Base-by-base conservation (phyloP, 495 filamentous ascomycete genomes). In the Penicillium verhagenii region DNA sequence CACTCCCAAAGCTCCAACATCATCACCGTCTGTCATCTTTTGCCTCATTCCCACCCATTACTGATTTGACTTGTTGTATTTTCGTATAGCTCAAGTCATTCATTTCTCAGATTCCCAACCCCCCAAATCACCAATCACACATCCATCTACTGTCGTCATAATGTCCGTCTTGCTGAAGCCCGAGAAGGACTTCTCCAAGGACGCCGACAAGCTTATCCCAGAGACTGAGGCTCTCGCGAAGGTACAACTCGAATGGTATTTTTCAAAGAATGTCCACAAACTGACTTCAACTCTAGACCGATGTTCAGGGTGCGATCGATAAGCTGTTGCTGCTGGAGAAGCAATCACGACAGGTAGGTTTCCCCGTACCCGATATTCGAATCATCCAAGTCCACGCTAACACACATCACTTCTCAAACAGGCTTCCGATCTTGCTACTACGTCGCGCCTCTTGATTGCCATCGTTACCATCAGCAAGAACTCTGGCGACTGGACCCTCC, bases 401-500 rank as follows among this genome's bases (percentile, higher is more conserved):
- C 50, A 35, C 9, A 7, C 1, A 20, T 16, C 11, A 14, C n/a
- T 19, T 38, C 40, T 16, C 29, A 23, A 50, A 47, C 56, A 96
- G 92, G 89, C 92, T 20, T 96, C 92, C 51, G 94, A 98, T 74
- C 84, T 98, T 45, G 86, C 94, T 38, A 96, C 94, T 13, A 97
- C 95, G 58, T 96, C 91, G 45, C 86, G 92, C 63, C 76, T 95
- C 51, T 79, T 98, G 52, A 76, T 95, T 68, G 78, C 83, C 44
- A 92, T 97, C 68, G 89, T 96, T 73, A 95, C 90, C 61, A 84
- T 97, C 75, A 92, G 91, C 79, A 96, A 96, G 75, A 82, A 96
- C 70, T 81, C 89, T 51, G 87, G 86, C 56, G 90, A 97, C 64
- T 98, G 94, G 94, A 82, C 80, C 60, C 74, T 97, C 57, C 82